Conservation (phyloP, 2,329 filamentous ascomycete species). For the Myotisia sp. region DNA sequence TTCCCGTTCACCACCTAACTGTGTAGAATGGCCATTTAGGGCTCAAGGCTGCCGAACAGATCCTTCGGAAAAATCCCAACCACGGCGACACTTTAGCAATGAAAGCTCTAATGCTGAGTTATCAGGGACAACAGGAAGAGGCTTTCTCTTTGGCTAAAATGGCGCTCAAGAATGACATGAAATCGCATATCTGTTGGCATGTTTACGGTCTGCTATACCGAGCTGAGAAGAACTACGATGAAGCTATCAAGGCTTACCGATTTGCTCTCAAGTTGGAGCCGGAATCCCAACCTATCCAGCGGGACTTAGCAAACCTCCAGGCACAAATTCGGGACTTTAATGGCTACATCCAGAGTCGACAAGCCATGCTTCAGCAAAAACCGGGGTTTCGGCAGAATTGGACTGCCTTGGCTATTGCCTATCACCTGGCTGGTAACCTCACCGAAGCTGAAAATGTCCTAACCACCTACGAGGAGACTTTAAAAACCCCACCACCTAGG, state of each 20-base stretch:
- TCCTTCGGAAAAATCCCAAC: conserved; percentile 83
- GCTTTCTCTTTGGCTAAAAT: conserved; percentile 87
- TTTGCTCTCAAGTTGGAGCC: conserved; percentile 86
- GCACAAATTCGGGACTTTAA: conserved; percentile 92
- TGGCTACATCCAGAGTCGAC: conserved; percentile 82
- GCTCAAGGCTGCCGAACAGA: conserved; percentile 89
- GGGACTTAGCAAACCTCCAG: conserved; percentile 84
- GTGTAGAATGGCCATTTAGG: conserved; percentile 36
- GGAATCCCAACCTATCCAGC: conserved; percentile 85
- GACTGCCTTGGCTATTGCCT: conserved; percentile 90
- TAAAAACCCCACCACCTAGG: conserved; percentile 65
- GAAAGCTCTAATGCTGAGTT: conserved; percentile 95
- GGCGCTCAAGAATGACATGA: conserved; percentile 91
- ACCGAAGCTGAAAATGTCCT: conserved; percentile 79
- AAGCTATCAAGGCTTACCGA: conserved; percentile 98
- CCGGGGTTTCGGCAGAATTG: conserved; percentile 80
- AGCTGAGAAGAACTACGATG: conserved; percentile 92
- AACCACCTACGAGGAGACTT: conserved; percentile 80
- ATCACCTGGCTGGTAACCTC: conserved; percentile 79
- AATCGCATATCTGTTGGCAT: conserved; percentile 98
- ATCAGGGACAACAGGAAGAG: conserved; percentile 81
- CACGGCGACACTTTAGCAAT: conserved; percentile 98
- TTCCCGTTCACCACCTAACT: conserved; percentile 4
- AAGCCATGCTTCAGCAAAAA: conserved; percentile 70
- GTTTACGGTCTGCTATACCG: conserved; percentile 92